Conservation (phyloP, 2,329 filamentous ascomycete genomes). For the Westerdykella ornata region DNA sequence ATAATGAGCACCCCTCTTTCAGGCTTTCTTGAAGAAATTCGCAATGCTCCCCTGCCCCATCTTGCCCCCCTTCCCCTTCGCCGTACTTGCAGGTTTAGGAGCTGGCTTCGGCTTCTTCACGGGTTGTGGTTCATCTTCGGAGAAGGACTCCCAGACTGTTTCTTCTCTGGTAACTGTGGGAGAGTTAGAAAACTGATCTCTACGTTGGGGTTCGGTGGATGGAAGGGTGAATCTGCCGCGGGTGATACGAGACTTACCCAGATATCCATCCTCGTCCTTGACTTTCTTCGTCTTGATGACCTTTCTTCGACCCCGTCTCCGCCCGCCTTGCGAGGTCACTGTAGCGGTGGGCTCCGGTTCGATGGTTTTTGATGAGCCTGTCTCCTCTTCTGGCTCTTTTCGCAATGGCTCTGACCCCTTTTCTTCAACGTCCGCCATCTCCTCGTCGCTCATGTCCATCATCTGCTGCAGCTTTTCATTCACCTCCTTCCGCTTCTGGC, state of each 20-base stretch:
- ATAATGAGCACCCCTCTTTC: conserved; percentile 1
- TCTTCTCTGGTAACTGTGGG: conserved; percentile 77
- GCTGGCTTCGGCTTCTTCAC: conserved; percentile 48
- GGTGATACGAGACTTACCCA: conserved; percentile 63
- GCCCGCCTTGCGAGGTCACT: conserved; percentile 54
- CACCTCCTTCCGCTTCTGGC: conserved; percentile 52
- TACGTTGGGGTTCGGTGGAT: no score
- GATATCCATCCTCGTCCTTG: conserved; percentile 82
- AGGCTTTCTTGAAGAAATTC: conserved; percentile 84
- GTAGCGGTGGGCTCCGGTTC: conserved; percentile 17
- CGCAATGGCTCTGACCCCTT: conserved; percentile 5
- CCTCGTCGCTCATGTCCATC: conserved; percentile 66
- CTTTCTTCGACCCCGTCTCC: conserved; percentile 67
- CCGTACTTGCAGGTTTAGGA: conserved; percentile 34
- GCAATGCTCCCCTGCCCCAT: conserved; percentile 73
- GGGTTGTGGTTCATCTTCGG: conserved; percentile 69
- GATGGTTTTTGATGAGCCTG: conserved; percentile 13
- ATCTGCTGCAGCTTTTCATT: conserved; percentile 62
- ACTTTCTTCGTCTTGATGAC: conserved; percentile 83
- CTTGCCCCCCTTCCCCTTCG: conserved; percentile 49
- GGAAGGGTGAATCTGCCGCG: no score
- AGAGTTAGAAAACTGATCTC: conserved; percentile 7
- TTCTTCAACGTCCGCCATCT: conserved; percentile 50
- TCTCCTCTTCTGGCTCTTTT: conserved; percentile 32
- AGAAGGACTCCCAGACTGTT: conserved; percentile 83